These are phyloP conservation scores for Fragaria ananassa DNA, from an alignment of 306 rosid species.

Conservation along the genomic window DNA sequence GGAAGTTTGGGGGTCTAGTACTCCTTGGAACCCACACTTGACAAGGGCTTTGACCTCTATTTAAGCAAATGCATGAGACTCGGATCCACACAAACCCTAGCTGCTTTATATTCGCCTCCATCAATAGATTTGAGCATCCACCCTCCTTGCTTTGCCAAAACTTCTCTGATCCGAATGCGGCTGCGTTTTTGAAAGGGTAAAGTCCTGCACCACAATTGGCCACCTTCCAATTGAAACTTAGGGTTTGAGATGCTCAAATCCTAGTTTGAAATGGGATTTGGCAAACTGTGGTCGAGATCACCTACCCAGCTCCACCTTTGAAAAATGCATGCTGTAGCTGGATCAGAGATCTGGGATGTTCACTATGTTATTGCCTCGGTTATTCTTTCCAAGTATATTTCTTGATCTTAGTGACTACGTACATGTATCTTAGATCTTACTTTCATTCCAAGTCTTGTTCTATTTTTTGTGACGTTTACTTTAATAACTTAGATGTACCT, in stretches of 20 bases:
- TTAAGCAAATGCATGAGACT: background rate
- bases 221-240: background rate
- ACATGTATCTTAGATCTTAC: background rate
- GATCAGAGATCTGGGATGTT: background rate
- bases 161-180: background rate
- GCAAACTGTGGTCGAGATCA: background rate
- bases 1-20: background rate
- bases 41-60: no score
- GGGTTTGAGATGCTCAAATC: background rate
- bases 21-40: background rate
- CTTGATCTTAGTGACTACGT: no score
- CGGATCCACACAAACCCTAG: background rate
- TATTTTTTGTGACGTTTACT: no score
- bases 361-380: background rate
- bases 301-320: background rate
- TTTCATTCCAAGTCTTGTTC: background rate
- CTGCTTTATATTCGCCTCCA: background rate
- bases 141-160: background rate
- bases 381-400: no score
- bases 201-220: background rate
- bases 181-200: background rate
- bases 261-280: background rate
- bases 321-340: background rate
- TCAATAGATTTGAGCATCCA: no score
- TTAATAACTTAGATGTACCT: no score